Evolutionary conservation across 2,329 filamentous ascomycete genomes (phyloP).

Genomic region (Colletotrichum navitas): DNA sequence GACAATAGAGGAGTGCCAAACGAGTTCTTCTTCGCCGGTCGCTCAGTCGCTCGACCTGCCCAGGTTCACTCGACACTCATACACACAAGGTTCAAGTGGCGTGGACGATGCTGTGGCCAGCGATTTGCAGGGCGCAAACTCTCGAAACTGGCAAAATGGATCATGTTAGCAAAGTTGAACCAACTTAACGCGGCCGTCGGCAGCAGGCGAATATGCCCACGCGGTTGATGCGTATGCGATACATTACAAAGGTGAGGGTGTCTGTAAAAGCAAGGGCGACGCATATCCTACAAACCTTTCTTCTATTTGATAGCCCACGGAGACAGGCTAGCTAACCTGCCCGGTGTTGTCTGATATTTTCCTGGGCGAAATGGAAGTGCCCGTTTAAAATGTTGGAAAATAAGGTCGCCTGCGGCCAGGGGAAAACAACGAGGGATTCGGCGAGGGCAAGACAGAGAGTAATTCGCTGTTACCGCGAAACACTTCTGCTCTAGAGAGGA

Average conservation of each 20-base stretch:
- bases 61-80: neutral
- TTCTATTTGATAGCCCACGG: constrained; percentile 20
- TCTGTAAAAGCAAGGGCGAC: neutral
- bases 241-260: constrained; percentile 1
- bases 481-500: constrained; percentile 43
- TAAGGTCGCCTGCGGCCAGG: constrained; percentile 70
- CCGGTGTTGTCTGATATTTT: constrained; percentile 39
- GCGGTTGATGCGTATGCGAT: neutral
- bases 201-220: neutral
- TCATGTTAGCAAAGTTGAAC: constrained; percentile 21
- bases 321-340: constrained; percentile 21
- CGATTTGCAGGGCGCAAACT: constrained; percentile 1
- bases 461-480: constrained; percentile 63
- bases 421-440: constrained; percentile 53
- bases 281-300: constrained; percentile 31
- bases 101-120: neutral
- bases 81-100: neutral
- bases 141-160: constrained; percentile 4
- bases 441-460: constrained; percentile 49
- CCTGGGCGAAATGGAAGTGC: constrained; percentile 25
- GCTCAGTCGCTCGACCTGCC: constrained; percentile 5
- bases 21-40: constrained; percentile 25
- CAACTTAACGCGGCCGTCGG: neutral
- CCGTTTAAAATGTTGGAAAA: constrained; percentile 50
- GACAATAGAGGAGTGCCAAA: constrained; percentile 16